Evolutionary conservation across 2,329 filamentous ascomycete species (phyloP), one percentile per base, ranked within the genome.

Genomic region (Leptographium flavum): DNA sequence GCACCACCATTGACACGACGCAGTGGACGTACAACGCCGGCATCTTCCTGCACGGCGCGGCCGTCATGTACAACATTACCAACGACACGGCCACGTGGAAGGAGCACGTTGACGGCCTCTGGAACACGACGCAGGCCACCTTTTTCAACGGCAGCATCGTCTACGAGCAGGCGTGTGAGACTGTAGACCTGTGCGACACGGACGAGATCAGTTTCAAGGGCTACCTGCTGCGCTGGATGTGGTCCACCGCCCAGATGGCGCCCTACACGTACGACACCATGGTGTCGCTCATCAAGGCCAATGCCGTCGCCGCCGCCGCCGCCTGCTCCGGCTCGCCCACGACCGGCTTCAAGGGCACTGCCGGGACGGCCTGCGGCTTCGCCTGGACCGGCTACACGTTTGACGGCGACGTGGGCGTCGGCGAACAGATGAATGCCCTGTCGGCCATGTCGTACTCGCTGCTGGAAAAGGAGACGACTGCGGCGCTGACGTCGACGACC

Each of bases 181-280:
- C 60, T 8, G 60, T 60, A 47, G 62, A 64, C 45, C 67, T 65
- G 23, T 88, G 83, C 68, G 74, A 85, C 63, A 69, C 69, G 50
- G 82, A 87, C 59, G 81, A 87, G 63, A 72, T 73, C 55, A 77
- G 71, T 40, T 87, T 87, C 74, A 87, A 87, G 63, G 82, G 79
- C 11, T 87, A 85, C 59, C 66, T 86, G 23, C 63, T 75, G 23
- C 78, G 83, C 38, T 87, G 80, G 75, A 61, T 81, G 57, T 69
- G 74, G 1, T 64, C 63, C 17, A 71, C 74, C 2, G 61, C 68
- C 7, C 68, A 73, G 56, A 57, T 80, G 54, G 74, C 71, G 1
- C 71, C 76, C 1, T 66, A 68, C 50, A 73, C 69, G 1, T 64
- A 61, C 48, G 60, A 67, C 41, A 60, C 56, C 5, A 70, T 81